These are phyloP conservation scores for Mortierella alpina DNA, from an alignment of 192 early-diverging fungal genomes.

Conservation along the genomic window DNA sequence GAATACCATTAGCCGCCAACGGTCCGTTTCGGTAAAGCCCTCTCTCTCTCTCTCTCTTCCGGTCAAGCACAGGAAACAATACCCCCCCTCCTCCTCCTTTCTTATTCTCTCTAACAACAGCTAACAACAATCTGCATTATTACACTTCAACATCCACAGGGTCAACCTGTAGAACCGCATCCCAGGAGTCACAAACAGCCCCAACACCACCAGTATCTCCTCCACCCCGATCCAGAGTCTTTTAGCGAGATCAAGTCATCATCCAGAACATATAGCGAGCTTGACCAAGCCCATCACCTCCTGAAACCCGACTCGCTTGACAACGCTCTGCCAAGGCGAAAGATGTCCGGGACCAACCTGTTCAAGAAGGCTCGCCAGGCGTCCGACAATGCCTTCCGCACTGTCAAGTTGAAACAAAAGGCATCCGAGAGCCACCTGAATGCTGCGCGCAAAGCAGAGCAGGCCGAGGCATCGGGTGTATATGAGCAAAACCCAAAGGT, in stretches of 20 bases:
- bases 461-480: neutral
- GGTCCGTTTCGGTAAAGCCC: constrained; percentile 32
- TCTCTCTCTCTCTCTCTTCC: neutral
- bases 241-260: neutral
- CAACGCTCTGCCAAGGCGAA: constrained; percentile 7
- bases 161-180: neutral
- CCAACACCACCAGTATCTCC: neutral
- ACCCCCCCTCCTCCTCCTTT: neutral
- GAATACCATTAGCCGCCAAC: constrained; percentile 19
- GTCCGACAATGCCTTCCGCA: constrained; percentile 36
- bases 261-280: neutral
- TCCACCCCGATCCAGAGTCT: neutral
- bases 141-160: neutral
- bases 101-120: neutral
- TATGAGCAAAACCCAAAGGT: constrained; percentile 50
- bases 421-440: constrained; percentile 22
- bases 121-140: neutral
- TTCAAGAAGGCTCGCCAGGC: constrained; percentile 40
- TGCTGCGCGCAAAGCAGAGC: neutral
- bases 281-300: neutral
- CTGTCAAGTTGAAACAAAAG: constrained; percentile 19
- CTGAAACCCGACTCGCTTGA: constrained; percentile 5
- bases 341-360: constrained; percentile 20
- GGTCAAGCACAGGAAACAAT: neutral
- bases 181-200: neutral